A percentile compares a stretch with the other conserved stretches of the same genome.
Evolutionary conservation across 2,329 filamentous ascomycete genomes (phyloP).

Genomic region (Monilinia laxa): DNA sequence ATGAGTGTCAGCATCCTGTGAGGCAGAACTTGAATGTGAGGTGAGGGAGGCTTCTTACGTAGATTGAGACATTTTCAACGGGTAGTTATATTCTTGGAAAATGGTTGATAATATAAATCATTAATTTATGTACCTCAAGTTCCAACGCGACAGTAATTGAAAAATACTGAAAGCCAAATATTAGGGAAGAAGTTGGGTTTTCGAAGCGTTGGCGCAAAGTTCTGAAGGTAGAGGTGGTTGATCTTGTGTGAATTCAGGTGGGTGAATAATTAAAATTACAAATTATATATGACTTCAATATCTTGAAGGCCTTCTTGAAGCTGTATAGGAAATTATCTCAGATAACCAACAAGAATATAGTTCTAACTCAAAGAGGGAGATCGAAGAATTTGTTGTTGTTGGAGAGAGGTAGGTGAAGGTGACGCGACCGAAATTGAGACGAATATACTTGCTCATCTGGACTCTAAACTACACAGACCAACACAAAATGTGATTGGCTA

Average conservation of each 20-base stretch:
- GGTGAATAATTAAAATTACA: not conserved
- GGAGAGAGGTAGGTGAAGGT: not conserved
- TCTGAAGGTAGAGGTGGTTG: not conserved
- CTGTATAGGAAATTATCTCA: not conserved
- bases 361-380: not conserved
- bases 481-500: not conserved
- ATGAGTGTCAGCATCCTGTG: not conserved
- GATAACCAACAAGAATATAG: not conserved
- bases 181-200: not conserved
- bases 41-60: not conserved
- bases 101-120: not conserved
- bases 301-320: not conserved
- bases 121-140: not conserved
- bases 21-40: not conserved
- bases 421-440: not conserved
- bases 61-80: slow-evolving; percentile 1
- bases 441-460: not conserved
- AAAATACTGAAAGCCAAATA: not conserved
- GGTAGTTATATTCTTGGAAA: not conserved
- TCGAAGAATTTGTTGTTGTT: slow-evolving; percentile 2
- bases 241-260: not conserved
- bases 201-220: not conserved
- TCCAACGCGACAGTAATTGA: not conserved
- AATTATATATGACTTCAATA: not conserved
- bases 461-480: not conserved